These are phyloP conservation scores for Periconia sp. DNA, from an alignment of 2,329 filamentous ascomycete species.

Conservation along the genomic window DNA sequence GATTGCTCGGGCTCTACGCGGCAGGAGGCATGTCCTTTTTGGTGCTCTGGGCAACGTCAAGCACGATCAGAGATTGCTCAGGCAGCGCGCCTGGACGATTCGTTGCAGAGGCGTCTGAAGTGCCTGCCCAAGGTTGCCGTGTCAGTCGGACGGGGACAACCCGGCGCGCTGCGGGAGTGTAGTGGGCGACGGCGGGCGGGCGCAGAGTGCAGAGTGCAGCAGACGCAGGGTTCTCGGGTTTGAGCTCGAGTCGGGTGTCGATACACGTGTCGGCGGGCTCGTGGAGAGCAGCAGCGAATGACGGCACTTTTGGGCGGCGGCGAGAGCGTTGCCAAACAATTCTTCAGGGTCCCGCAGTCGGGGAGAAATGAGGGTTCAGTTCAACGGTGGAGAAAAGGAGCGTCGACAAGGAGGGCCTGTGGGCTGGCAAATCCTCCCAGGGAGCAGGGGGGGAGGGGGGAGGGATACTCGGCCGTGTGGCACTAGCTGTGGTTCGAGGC, in stretches of 20 bases:
- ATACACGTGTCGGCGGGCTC: conserved; percentile 10
- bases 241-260: conserved; percentile 15
- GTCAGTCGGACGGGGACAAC: conserved; percentile 21
- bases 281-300: not conserved
- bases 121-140: conserved; percentile 16
- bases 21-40: conserved; percentile 34
- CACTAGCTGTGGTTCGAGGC: not conserved
- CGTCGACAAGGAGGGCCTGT: conserved; percentile 1
- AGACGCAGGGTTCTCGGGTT: conserved; percentile 13
- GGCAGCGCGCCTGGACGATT: conserved; percentile 10
- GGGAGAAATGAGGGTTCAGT: not conserved
- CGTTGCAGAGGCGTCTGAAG: conserved; percentile 16
- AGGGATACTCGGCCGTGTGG: not conserved
- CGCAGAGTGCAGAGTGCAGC: conserved; percentile 6
- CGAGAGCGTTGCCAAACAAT: not conserved
- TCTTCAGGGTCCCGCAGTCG: conserved; percentile 3
- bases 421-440: not conserved
- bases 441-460: not conserved
- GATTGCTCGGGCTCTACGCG: conserved; percentile 22
- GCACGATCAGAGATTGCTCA: conserved; percentile 4
- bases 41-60: conserved; percentile 9
- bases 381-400: conserved; percentile 9
- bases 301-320: too few relatives aligned
- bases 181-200: conserved; percentile 4
- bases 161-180: conserved; percentile 9